Conservation (phyloP, 331 rosid genomes). For the Telfairia occidentalis region DNA sequence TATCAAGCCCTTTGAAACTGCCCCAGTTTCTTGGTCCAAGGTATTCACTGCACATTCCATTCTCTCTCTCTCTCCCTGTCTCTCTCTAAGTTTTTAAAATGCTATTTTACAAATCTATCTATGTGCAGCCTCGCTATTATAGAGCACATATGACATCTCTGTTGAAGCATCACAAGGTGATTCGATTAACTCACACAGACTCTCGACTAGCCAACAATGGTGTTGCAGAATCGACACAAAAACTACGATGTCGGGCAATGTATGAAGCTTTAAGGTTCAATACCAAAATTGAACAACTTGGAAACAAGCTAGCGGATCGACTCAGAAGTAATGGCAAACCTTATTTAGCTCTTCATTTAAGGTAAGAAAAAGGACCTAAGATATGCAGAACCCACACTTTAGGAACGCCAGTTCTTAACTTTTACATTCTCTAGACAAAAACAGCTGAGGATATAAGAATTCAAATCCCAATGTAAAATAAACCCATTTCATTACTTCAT, state of each 20-base stretch:
- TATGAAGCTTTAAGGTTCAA: constrained; percentile 65
- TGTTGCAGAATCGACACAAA: constrained; percentile 69
- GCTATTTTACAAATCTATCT: constrained; percentile 11
- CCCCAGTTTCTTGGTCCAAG: constrained; percentile 99
- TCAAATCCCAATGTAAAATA: no score
- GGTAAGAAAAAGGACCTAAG: constrained; percentile 29
- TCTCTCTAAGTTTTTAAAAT: not conserved
- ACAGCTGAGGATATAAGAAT: no score
- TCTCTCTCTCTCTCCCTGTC: not conserved
- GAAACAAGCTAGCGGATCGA: constrained; percentile 53
- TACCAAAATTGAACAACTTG: constrained; percentile 65
- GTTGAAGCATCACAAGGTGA: constrained; percentile 52
- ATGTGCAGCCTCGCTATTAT: constrained; percentile 83
- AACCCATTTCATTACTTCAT: not conserved
- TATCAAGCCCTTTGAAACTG: constrained; percentile 48
- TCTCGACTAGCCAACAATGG: constrained; percentile 88
- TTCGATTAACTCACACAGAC: constrained; percentile 74
- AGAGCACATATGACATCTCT: constrained; percentile 60
- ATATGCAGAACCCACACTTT: not conserved
- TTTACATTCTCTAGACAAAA: no score
- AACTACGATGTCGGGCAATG: constrained; percentile 79
- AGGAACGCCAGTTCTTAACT: not conserved
- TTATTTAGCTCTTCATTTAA: constrained; percentile 79
- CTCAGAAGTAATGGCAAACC: constrained; percentile 57
- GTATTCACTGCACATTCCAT: constrained; percentile 18